Conservation (phyloP, 768 basidiomycete genomes). For the Nidularia sp. region DNA sequence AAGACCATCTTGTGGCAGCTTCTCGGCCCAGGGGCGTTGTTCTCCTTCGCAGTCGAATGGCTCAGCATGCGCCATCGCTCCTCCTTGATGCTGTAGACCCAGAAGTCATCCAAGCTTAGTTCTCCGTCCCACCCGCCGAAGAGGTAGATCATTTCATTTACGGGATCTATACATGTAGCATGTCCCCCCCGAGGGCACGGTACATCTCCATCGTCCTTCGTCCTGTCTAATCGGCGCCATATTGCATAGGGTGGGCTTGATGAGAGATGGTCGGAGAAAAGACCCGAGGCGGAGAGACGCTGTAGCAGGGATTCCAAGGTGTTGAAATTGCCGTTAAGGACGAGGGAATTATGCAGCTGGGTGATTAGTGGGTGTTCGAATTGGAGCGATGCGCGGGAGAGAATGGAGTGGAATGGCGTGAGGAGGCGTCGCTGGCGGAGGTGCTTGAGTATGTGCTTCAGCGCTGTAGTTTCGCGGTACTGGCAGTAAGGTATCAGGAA, state of each 20-base stretch:
- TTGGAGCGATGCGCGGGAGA: conserved; percentile 48
- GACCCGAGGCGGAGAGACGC: conserved; percentile 43
- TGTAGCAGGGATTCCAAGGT: conserved; percentile 51
- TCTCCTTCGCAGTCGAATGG: conserved; percentile 46
- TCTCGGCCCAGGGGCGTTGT: conserved; percentile 65
- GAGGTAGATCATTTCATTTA: conserved; percentile 62
- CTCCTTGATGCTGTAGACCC: conserved; percentile 60
- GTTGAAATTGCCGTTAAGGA: conserved; percentile 63
- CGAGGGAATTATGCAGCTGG: conserved; percentile 56
- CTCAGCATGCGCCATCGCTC: conserved; percentile 63
- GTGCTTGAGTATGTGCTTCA: conserved; percentile 72
- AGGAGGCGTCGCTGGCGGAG: conserved; percentile 73
- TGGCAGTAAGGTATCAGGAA: conserved; percentile 17
- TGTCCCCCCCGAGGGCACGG: conserved; percentile 74
- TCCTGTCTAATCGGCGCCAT: conserved; percentile 58
- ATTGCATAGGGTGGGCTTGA: conserved; percentile 53
- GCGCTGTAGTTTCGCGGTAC: conserved; percentile 63
- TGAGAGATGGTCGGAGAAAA: conserved; percentile 60
- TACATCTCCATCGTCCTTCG: conserved; percentile 61
- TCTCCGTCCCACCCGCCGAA: conserved; percentile 80
- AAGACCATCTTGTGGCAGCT: conserved; percentile 84
- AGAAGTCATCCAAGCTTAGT: conserved; percentile 73
- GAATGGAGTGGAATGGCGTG: conserved; percentile 57
- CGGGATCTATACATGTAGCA: conserved; percentile 74
- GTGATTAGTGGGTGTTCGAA: conserved; percentile 73